A percentile compares a stretch with the other conserved stretches of the same genome.
Conservation (phyloP, 2,329 filamentous ascomycete species). For the Diaporthe eres region DNA sequence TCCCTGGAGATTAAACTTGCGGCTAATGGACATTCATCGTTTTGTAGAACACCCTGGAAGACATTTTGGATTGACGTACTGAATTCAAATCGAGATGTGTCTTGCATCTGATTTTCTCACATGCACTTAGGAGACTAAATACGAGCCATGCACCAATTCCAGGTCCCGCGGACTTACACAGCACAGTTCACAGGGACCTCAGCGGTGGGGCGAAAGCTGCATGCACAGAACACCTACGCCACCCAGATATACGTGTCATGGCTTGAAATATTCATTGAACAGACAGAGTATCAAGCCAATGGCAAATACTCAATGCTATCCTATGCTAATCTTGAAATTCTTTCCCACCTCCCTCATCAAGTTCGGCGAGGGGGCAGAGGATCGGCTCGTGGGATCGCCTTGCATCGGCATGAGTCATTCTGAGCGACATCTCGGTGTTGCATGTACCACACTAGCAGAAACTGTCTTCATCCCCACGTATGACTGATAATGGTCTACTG, state of each 20-base stretch:
- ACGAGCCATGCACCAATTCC: neutral
- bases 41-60: accelerated
- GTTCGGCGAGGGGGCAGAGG: neutral
- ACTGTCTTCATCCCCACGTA: accelerated
- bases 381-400: neutral
- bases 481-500: neutral
- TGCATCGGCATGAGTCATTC: constrained; percentile 31
- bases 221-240: neutral
- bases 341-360: neutral
- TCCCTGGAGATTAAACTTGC: too few relatives aligned
- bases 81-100: neutral
- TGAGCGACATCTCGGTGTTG: neutral
- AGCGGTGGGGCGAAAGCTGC: neutral
- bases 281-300: neutral
- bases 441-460: neutral
- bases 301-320: neutral
- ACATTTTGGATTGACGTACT: neutral
- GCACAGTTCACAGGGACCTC: neutral
- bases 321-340: neutral
- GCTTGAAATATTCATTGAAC: neutral
- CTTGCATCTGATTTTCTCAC: neutral
- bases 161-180: neutral
- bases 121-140: too few relatives aligned
- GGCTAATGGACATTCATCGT: too few relatives aligned
- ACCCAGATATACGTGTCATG: neutral